Percentiles rank a stretch among this genome's conserved stretches.
Evolutionary conservation across 2,329 filamentous ascomycete genomes (phyloP).

Genomic region (Pseudocercospora eumusae): DNA sequence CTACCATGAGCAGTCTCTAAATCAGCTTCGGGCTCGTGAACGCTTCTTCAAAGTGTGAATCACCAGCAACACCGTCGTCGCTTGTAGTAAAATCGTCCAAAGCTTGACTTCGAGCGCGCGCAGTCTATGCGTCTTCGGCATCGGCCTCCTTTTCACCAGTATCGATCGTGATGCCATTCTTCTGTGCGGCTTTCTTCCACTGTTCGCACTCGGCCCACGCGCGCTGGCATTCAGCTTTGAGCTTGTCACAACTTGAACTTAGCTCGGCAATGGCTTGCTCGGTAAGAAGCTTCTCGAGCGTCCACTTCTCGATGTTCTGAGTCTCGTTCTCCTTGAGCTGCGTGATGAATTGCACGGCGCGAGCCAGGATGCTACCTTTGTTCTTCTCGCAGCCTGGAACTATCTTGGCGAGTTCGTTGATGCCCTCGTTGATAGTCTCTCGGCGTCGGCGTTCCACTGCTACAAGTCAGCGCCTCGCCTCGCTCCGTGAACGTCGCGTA

Average conservation of each 20-base stretch:
- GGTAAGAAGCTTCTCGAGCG: slow-evolving; percentile 82
- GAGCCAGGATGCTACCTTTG: slow-evolving; percentile 93
- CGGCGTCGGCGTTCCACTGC: slow-evolving; percentile 91
- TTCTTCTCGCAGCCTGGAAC: slow-evolving; percentile 98
- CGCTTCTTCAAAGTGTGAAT: not conserved
- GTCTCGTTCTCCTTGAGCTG: slow-evolving; percentile 93
- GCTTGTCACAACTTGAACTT: slow-evolving; percentile 81
- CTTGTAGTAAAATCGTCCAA: not conserved
- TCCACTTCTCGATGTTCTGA: slow-evolving; percentile 93
- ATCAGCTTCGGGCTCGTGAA: not conserved
- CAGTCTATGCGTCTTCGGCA: slow-evolving; percentile 21
- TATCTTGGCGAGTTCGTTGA: slow-evolving; percentile 96
- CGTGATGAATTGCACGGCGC: slow-evolving; percentile 89
- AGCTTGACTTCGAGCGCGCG: not conserved
- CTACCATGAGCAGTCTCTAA: not conserved
- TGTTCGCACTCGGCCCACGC: slow-evolving; percentile 76
- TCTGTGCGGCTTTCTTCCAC: slow-evolving; percentile 64
- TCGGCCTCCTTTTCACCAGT: slow-evolving; percentile 27
- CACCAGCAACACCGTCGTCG: not conserved
- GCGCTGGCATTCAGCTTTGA: slow-evolving; percentile 76
- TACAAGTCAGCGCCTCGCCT: slow-evolving; percentile 17
- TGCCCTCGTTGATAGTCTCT: slow-evolving; percentile 98
- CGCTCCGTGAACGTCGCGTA: not conserved
- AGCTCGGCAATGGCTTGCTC: slow-evolving; percentile 89
- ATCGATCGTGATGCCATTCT: slow-evolving; percentile 34